Base-by-base conservation (phyloP, 768 basidiomycete genomes). In the Lactifluus echinatus region DNA sequence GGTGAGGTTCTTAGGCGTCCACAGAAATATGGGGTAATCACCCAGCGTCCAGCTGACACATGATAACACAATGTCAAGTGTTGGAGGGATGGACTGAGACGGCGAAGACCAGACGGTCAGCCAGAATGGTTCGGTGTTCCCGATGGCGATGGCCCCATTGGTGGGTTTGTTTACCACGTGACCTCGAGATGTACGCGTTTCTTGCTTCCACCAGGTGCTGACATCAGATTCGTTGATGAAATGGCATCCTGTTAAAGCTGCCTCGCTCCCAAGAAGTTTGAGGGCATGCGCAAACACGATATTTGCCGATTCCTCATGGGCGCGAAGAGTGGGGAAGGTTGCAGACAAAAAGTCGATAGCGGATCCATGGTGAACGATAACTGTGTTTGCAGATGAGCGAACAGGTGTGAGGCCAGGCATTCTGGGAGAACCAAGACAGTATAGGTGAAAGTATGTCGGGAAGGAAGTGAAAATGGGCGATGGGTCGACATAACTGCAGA, bases 1-100 rank as follows among this genome's bases (percentile, higher is more conserved):
- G 55, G 65, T 62, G 15, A 65, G 57, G 44, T 55, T 65, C 21
- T 67, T 69, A 8, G 73, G 68, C 17, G 73, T 69, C 75, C 77
- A 81, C 37, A 82, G 60, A 65, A 82, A 83, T 54, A 81, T 68
- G 28, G 80, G 82, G 52, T 80, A 73, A 45, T 76, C 70, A 48
- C 80, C 76, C 43, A 74, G 60, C 19, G 70, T 71, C 56, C 71
- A 75, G 45, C 67, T 67, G 48, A 76, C 73, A 62, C 79, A 82
- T 12, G 80, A 71, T 43, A 83, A 52, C 37, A 77, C 71, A 40
- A 79, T 59, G 24, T 78, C 74, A 45, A 79, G 71, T 1, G 67
- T 66, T 23, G 63, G 67, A 12, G 59, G 58, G 1, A 50, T 28
- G 34, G 67, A 66, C 14, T 68, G 64, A n/a, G 70, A 48, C 17